Base-by-base conservation (phyloP, 2,329 filamentous ascomycete species). In the Harringtonia lauricola region DNA sequence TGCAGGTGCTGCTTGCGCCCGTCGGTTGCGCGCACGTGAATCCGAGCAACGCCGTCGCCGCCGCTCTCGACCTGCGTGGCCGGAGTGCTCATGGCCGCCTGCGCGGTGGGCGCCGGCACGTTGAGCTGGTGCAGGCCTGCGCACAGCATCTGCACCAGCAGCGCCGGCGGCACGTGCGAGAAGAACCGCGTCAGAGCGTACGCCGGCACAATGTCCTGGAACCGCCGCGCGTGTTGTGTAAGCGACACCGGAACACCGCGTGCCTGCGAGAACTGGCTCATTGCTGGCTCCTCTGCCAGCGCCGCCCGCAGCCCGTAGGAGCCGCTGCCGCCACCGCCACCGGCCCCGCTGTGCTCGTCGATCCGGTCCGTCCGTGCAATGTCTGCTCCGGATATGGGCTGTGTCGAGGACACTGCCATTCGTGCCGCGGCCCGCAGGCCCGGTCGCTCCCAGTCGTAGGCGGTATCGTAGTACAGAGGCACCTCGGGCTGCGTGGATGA, bases 121-220 rank as follows among this genome's bases (percentile, higher is more conserved):
- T 88, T 89, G 33, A 96, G 77, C 46, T 85, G 79, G 59, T 94
- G 86, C 24, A 98, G 68, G 1, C 87, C 85, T 51, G 88, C 84
- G 54, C 77, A 72, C 18, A 98, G 70, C 59, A 90, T 80, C 41
- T 88, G 82, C 0, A 94, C 72, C 1, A 98, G 76, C 45, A 90
- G 74, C 14, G 75, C 67, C 7, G 86, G 69, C 2, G 86, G 76
- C 55, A 90, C 80, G 40, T 82, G 76, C 1, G 89, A 95, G 64
- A 92, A 89, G 72, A 98, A 98, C 45, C 89, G 83, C 8, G 90
- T 90, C 49, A 98, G 76, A 0, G 85, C 80, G 59, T 94, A 85
- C 8, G 83, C 72, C 0, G 92, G 94, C 36, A 95, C 79, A 54
- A 98, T 94, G 59, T 98, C 92, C 51, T 78, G 77, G 71, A 96